These are phyloP conservation scores for Lithocarpus polystachyus DNA, from an alignment of 306 rosid species.

Conservation along the genomic window DNA sequence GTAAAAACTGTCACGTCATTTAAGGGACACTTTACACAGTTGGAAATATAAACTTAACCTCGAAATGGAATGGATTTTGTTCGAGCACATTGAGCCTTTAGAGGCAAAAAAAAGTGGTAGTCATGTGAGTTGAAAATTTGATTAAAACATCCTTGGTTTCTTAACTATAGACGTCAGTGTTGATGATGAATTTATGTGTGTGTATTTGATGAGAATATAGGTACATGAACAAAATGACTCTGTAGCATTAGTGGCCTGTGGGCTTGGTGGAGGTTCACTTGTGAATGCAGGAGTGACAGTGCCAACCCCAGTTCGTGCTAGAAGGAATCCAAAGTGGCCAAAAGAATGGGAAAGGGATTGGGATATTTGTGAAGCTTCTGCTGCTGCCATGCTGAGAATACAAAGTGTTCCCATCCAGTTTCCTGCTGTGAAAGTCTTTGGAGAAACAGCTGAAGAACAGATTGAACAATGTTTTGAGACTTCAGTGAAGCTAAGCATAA, in stretches of 20 bases:
- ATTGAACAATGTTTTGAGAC: conserved; percentile 27
- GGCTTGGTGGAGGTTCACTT: conserved; percentile 42
- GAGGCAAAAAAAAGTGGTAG: background rate
- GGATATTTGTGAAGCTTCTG: conserved; percentile 38
- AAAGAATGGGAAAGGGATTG: conserved; percentile 42
- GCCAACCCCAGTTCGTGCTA: conserved; percentile 27
- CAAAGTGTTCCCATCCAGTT: conserved; percentile 28
- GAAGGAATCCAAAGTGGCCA: conserved; percentile 39
- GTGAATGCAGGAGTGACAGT: conserved; percentile 39
- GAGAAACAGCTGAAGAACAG: conserved; percentile 22
- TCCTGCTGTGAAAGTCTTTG: conserved; percentile 24
- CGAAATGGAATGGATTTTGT: background rate
- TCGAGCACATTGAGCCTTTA: background rate
- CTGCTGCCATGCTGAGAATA: conserved; percentile 28
- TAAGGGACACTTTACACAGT: background rate
- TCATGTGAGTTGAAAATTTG: background rate
- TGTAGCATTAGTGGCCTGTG: conserved; percentile 33
- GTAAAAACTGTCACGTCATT: rapidly evolving
- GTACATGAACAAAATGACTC: conserved; percentile 28
- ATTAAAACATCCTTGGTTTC: background rate
- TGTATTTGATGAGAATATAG: conserved; percentile 12
- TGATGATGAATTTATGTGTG: background rate
- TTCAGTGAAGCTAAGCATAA: conserved; percentile 26
- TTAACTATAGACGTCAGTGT: background rate
- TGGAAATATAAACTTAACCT: background rate